Evolutionary conservation across 1,284 basidiomycete species (phyloP), one percentile per base, ranked within the genome.

Genomic region (Puccinia triticina): DNA sequence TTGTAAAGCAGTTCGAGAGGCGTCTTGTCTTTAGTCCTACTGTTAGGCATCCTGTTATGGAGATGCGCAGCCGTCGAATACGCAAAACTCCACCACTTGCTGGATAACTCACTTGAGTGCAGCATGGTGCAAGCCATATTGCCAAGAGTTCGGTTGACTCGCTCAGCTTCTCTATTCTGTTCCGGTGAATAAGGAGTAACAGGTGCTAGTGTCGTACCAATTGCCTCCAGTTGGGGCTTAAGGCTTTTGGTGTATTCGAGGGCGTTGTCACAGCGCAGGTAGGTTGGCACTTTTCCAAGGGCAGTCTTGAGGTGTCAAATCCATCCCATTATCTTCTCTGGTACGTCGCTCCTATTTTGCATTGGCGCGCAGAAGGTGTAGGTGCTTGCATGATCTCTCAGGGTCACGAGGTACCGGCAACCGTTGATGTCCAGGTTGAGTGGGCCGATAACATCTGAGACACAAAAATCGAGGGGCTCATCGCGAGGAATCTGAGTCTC

Each of bases 81-180:
- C 2, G 69, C 46, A 34, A 32, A 32, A 8, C 69, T 46, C 69
- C 69, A 72, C 14, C 37, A 72, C 1, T 29, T 50, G 2, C 18
- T 53, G 2, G 69, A 46, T 1, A 72, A 16, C 16, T 29, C 3
- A 23, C 69, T 72, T 32, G 50, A 16, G 12, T 72, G n/a, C 1
- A 72, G 32, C 69, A 72, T 72, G 1, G 69, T 72, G 8, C 69
- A 16, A 4, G 69, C 46, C 69, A 72, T 72, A 8, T 72, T 16
- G 2, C 69, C 69, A n/a, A 71, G n/a, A 7, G 67, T n/a, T n/a
- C n/a, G n/a, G n/a, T n/a, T n/a, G n/a, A n/a, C n/a, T n/a, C n/a
- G n/a, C n/a, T n/a, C n/a, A 46, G 67, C 67, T 32, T 71, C 43
- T 7, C 67, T 43, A 12, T 72, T 72, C n/a, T 72, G 40, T n/a